phyloP scores from a whole-genome alignment of 495 filamentous ascomycete genomes.

The Parachaetomium inaequale region DNA sequence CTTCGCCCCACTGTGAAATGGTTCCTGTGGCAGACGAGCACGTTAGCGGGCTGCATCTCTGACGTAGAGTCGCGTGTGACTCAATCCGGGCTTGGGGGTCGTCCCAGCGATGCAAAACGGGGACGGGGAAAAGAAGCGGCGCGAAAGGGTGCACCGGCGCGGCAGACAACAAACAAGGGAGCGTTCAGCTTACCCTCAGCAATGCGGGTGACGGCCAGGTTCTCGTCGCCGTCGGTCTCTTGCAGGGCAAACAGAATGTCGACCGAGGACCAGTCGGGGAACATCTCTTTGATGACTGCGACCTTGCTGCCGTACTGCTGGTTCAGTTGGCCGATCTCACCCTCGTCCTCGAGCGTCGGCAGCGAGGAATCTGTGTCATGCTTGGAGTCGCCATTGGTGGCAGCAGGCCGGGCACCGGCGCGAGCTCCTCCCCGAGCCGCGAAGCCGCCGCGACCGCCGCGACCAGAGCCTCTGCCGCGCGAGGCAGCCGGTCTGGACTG shows the following conservation, averaged over 20 bases:
- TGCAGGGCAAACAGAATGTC: slow-evolving; percentile 87
- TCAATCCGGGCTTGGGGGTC: background rate
- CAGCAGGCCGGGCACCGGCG: slow-evolving; percentile 45
- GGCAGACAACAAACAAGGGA: background rate
- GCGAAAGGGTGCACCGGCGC: background rate
- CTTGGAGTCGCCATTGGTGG: slow-evolving; percentile 49
- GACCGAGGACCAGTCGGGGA: slow-evolving; percentile 86
- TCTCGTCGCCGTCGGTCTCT: slow-evolving; percentile 86
- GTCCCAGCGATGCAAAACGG: background rate
- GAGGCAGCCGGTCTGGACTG: slow-evolving; percentile 67
- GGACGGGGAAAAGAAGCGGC: background rate
- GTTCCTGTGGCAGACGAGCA: slow-evolving; percentile 55
- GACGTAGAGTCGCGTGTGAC: background rate
- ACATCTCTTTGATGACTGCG: slow-evolving; percentile 78
- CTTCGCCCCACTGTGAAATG: slow-evolving; percentile 91
- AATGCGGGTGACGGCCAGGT: slow-evolving; percentile 81
- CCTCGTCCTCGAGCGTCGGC: slow-evolving; percentile 69
- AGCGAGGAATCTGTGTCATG: slow-evolving; percentile 52
- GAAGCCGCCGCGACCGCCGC: slow-evolving; percentile 72
- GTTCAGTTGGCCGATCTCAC: slow-evolving; percentile 88
- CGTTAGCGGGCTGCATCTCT: slow-evolving; percentile 6
- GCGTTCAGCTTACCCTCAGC: slow-evolving; percentile 66
- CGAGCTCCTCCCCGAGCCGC: slow-evolving; percentile 69
- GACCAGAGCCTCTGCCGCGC: slow-evolving; percentile 42
- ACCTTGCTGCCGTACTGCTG: slow-evolving; percentile 75